Evolutionary conservation across 2,329 filamentous ascomycete genomes (phyloP), one percentile per base, ranked within the genome.

Genomic region (Drechslerella coelobrocha): DNA sequence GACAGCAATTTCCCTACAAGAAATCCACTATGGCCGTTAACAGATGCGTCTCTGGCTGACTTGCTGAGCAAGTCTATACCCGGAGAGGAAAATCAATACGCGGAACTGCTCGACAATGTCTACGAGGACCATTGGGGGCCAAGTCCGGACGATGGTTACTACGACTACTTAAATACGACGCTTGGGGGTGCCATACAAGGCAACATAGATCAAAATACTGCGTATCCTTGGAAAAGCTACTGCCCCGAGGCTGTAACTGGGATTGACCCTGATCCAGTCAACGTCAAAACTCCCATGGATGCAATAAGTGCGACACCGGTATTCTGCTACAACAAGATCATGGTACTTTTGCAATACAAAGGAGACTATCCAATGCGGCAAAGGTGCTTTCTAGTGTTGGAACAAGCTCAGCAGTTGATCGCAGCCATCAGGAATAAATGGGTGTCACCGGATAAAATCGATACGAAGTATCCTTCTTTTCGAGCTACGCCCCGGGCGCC

Each of bases 101-200:
- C 31, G n/a, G 9, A 52, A 7, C 27, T 47, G 31, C 52, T 27
- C 8, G 47, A 60, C n/a, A 37, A 8, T 23, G 55, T 68, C 34
- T 68, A 50, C 21, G 63, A 68, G 24, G 63, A 68, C 21, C 63
- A 68, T 23, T 68, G 63, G 63, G 63, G 63, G 10, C 24, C 29
- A 5, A 24, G 48, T 2, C 2, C 7, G 6, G 51, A 61, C 9
- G 12, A 54, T 23, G 14, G 31, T 19, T 55, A 50, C n/a, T 51
- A 39, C 19, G 21, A 54, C 24, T 55, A 31, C 6, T 1, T 60
- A 7, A 23, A 47, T 2, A 26, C 41, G 17, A 31, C 7, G 4
- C 50, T 54, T 7, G 14, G 8, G 19, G 31, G 41, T 9, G 54
- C 43, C 6, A 23, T 47, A 47, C 23, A 2, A 10, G 17, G 6